These are phyloP conservation scores for Plasmodium gaboni DNA, from an alignment of 169 alveolate genomes.

Conservation along the genomic window DNA sequence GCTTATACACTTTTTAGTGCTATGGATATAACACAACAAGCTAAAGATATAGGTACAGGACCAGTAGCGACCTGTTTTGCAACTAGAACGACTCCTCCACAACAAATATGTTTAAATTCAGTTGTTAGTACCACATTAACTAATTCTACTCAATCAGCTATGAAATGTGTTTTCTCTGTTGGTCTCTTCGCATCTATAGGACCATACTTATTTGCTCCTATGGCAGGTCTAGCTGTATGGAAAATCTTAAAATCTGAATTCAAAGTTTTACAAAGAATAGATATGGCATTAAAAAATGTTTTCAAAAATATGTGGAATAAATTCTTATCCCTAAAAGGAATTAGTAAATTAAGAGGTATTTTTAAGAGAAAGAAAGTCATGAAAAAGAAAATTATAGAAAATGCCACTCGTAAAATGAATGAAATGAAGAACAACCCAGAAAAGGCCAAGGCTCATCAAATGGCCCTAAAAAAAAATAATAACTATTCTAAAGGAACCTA, in stretches of 20 bases:
- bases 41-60: conserved; percentile 83
- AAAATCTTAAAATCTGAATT: conserved; percentile 83
- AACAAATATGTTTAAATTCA: conserved; percentile 76
- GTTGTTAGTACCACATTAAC: conserved; percentile 74
- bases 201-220: conserved; percentile 84
- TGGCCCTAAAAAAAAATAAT: conserved; percentile 19
- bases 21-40: conserved; percentile 86
- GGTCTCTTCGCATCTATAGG: conserved; percentile 85
- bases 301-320: conserved; percentile 83
- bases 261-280: conserved; percentile 84
- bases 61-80: conserved; percentile 83
- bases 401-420: conserved; percentile 44
- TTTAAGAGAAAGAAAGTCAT: conserved; percentile 78
- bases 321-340: conserved; percentile 76
- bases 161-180: conserved; percentile 84
- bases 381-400: conserved; percentile 70
- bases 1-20: conserved; percentile 82
- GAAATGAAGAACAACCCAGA: conserved; percentile 62
- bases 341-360: conserved; percentile 76
- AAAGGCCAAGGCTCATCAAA: conserved; percentile 28
- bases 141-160: conserved; percentile 77
- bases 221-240: conserved; percentile 87
- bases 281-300: conserved; percentile 80
- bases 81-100: conserved; percentile 79
- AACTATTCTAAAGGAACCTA: conserved; percentile 21